phyloP scores from a whole-genome alignment of 192 early-diverging fungal genomes.

The Coemansia sp. region DNA sequence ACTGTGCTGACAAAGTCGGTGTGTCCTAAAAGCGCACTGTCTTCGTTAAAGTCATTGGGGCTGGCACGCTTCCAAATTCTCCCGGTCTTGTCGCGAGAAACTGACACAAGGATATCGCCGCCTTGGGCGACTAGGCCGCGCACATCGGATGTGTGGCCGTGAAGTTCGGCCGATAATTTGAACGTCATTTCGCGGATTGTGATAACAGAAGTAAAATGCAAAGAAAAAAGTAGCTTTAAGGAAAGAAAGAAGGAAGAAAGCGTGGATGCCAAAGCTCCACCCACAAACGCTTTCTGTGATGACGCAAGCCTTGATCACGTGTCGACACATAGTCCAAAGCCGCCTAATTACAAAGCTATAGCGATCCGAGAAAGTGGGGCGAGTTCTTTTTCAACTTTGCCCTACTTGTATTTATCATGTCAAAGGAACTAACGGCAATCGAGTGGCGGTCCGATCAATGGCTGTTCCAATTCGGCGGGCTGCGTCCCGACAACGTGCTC shows the following conservation, averaged over 20 bases:
- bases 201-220: not conserved
- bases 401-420: slow-evolving; percentile 3
- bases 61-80: slow-evolving; percentile 67
- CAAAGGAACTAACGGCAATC: slow-evolving; percentile 57
- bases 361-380: too few species aligned
- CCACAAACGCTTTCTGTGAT: not conserved
- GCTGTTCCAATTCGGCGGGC: slow-evolving; percentile 62
- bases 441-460: slow-evolving; percentile 67
- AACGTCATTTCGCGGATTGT: slow-evolving; percentile 24
- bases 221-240: not conserved
- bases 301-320: slow-evolving; percentile 2
- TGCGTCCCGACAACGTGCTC: slow-evolving; percentile 71
- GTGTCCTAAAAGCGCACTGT: slow-evolving; percentile 64
- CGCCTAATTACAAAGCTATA: too few species aligned
- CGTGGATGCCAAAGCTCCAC: not conserved
- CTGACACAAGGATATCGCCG: slow-evolving; percentile 63
- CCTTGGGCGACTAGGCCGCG: slow-evolving; percentile 62
- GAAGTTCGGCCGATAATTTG: slow-evolving; percentile 56
- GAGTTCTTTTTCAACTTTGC: not conserved
- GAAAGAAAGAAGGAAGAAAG: not conserved
- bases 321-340: not conserved
- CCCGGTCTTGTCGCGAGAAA: slow-evolving; percentile 73
- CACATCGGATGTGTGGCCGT: slow-evolving; percentile 62
- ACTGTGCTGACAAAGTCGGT: slow-evolving; percentile 78
- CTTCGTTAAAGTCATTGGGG: slow-evolving; percentile 54